These are phyloP conservation scores for Diospyros kaki DNA, from an alignment of 148 eudicot genomes.

Conservation along the genomic window DNA sequence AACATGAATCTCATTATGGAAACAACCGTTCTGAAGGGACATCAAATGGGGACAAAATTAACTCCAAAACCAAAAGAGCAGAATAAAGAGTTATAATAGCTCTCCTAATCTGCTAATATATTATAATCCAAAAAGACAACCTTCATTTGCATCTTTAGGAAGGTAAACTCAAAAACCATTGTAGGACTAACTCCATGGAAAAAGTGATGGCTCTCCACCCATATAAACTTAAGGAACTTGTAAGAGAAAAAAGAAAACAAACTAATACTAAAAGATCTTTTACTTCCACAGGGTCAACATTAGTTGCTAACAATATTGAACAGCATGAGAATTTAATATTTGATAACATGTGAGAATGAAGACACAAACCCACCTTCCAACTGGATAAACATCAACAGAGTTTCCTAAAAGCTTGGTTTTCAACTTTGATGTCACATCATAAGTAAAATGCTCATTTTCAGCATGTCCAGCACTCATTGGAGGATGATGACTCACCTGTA, in stretches of 20 bases:
- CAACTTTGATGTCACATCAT: conserved; percentile 85
- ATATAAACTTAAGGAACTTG: background rate
- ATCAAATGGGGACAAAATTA: background rate
- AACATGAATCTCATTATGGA: background rate
- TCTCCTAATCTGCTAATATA: background rate
- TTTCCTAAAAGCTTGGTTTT: conserved; percentile 84
- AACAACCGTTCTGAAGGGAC: background rate
- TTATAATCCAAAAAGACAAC: background rate
- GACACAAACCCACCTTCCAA: conserved; percentile 60
- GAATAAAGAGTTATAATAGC: background rate
- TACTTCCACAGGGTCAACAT: background rate
- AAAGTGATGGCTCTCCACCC: background rate
- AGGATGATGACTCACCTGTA: conserved; percentile 92
- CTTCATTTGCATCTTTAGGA: conserved; percentile 1
- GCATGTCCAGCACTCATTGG: conserved; percentile 96
- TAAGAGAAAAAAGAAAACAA: background rate
- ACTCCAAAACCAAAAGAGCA: background rate
- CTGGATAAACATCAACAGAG: conserved; percentile 82
- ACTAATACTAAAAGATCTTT: background rate
- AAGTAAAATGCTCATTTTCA: conserved; percentile 79
- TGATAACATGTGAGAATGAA: background rate
- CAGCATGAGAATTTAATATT: background rate
- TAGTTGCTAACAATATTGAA: background rate
- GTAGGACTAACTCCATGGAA: background rate
- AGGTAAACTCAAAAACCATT: background rate